These are phyloP conservation scores for Mycena haematopus DNA, from an alignment of 768 basidiomycete genomes.

Conservation along the genomic window DNA sequence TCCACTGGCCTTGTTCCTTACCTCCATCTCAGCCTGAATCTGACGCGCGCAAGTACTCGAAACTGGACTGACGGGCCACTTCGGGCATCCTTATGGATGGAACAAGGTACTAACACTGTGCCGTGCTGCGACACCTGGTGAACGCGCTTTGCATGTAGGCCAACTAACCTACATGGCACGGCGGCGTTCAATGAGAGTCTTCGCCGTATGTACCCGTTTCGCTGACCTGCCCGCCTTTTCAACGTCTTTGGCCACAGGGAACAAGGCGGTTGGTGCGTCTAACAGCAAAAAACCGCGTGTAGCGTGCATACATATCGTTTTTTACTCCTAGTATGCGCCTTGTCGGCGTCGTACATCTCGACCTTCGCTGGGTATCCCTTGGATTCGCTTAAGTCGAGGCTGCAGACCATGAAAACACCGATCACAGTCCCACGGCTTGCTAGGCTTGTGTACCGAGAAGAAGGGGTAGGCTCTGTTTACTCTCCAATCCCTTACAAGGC, in stretches of 20 bases:
- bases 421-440: constrained; percentile 79
- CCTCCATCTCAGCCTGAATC: constrained; percentile 23
- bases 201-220: constrained; percentile 55
- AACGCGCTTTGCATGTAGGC: constrained; percentile 50
- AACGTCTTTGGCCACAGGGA: constrained; percentile 51
- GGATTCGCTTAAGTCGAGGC: constrained; percentile 92
- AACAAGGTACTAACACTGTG: constrained; percentile 54
- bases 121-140: constrained; percentile 18
- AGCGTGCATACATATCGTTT: neutral
- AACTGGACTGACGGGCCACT: constrained; percentile 73
- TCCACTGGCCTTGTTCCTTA: constrained; percentile 28
- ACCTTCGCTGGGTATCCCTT: constrained; percentile 93
- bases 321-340: constrained; percentile 67
- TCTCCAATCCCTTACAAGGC: neutral
- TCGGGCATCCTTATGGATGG: constrained; percentile 77
- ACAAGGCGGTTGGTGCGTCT: constrained; percentile 69
- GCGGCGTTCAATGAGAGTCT: constrained; percentile 67
- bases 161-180: constrained; percentile 65
- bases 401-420: constrained; percentile 83
- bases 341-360: constrained; percentile 90
- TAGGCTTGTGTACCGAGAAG: constrained; percentile 77
- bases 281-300: neutral
- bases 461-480: constrained; percentile 50
- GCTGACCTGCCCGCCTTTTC: constrained; percentile 18
- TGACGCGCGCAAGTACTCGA: constrained; percentile 74